phyloP scores from a whole-genome alignment of 2,329 filamentous ascomycete genomes.

The Colletotrichum karsti region DNA sequence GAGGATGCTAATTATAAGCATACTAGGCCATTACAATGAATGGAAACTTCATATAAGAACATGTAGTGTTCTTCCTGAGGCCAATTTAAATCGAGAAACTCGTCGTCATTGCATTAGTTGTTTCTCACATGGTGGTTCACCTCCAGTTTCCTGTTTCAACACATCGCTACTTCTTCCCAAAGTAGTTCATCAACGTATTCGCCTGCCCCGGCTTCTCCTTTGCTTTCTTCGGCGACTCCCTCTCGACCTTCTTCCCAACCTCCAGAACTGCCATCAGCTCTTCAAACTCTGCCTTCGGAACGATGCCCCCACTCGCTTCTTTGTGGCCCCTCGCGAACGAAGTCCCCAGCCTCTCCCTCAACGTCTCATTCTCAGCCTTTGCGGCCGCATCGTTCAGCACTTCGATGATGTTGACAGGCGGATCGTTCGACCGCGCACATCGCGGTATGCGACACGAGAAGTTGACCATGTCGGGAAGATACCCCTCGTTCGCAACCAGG shows the following conservation, averaged over 20 bases:
- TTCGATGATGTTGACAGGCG: slow-evolving; percentile 71
- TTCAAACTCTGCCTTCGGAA: slow-evolving; percentile 68
- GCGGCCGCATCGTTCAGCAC: slow-evolving; percentile 61
- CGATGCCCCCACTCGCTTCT: slow-evolving; percentile 71
- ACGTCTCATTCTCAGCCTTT: slow-evolving; percentile 44
- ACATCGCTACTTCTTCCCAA: slow-evolving; percentile 45
- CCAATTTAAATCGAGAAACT: no score
- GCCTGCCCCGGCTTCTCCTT: slow-evolving; percentile 49
- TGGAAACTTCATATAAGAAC: no score
- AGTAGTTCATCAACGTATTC: slow-evolving; percentile 65
- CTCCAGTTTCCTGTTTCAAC: no score
- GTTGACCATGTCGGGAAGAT: slow-evolving; percentile 69
- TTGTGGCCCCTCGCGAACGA: slow-evolving; percentile 74
- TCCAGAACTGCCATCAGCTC: slow-evolving; percentile 68
- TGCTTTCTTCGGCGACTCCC: slow-evolving; percentile 35
- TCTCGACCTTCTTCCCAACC: slow-evolving; percentile 61
- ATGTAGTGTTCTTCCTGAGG: no score
- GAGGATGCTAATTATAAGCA: no score
- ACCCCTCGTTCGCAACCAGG: slow-evolving; percentile 73
- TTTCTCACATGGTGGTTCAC: no score
- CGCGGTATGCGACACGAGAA: slow-evolving; percentile 72
- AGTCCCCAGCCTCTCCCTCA: slow-evolving; percentile 62
- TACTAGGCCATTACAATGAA: no score
- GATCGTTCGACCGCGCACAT: slow-evolving; percentile 60
- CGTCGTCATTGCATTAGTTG: no score